Evolutionary conservation across 352 stramenopile species (phyloP).

Genomic region (Phytophthora citrophthora): DNA sequence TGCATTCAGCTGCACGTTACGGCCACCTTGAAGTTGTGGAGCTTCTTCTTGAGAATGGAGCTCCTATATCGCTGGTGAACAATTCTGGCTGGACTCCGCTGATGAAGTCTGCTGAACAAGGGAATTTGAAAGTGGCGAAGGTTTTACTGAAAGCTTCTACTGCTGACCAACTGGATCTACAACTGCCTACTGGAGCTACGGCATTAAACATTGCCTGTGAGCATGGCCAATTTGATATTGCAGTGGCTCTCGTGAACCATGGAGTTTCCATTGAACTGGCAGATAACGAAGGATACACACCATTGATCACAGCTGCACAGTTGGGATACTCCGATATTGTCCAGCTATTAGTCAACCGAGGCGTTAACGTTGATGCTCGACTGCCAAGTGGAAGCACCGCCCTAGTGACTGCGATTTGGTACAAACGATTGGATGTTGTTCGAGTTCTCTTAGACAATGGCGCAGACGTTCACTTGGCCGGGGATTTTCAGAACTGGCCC

Average conservation of each 20-base stretch:
- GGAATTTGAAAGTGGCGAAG: slow-evolving; percentile 4
- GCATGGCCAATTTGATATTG: background rate
- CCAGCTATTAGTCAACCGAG: background rate
- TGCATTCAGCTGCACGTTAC: background rate
- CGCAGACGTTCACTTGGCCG: background rate
- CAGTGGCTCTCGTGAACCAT: background rate
- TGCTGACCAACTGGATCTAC: background rate
- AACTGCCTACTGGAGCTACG: background rate
- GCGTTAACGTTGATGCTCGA: background rate
- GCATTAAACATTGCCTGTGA: background rate
- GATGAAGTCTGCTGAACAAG: slow-evolving; percentile 5
- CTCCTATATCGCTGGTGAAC: background rate
- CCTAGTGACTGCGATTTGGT: background rate
- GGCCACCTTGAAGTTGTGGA: background rate
- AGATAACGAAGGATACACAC: background rate
- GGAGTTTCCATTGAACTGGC: background rate
- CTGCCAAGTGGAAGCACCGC: background rate
- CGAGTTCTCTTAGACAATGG: background rate
- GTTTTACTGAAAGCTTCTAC: background rate
- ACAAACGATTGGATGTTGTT: background rate
- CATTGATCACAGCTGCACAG: background rate
- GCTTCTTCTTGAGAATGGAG: slow-evolving; percentile 1
- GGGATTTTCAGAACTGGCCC: background rate
- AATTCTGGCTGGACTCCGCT: slow-evolving; percentile 12
- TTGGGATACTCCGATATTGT: background rate